Evolutionary conservation across 129 eudicot species (phyloP), one percentile per base, ranked within the genome.

Genomic region (Kitagawia praeruptora): DNA sequence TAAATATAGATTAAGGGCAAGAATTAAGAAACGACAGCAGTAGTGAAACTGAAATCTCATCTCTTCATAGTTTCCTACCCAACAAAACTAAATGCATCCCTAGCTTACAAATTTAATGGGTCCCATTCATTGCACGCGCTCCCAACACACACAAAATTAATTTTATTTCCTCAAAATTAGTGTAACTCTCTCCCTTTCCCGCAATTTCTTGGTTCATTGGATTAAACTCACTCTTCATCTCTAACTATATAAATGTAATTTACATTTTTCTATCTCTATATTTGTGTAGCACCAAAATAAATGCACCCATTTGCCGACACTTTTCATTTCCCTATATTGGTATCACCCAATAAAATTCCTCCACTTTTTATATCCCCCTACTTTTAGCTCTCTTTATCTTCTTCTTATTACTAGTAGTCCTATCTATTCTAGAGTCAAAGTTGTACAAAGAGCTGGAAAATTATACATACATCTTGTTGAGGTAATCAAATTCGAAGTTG

Each of bases 251-350:
- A 58, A 6, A 6, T 7, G 47, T 44, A 58, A 12, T 28, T 11
- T 0, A 61, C 25, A 53, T 21, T 61, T 8, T 58, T 25, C 23
- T 61, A 8, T 61, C 69, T 61, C 69, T 61, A 47, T 46, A 48
- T 47, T 10, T 31, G 27, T 1, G 15, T 61, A 2, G 69, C 69
- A 54, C 69, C 16, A 14, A 54, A 37, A 76, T 51, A 70, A 74
- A 44, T 61, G 37, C n/a, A 39, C 44, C 76, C 78, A 81, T 81
- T 85, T 85, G 92, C 90, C 90, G 95, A 86, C 95, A 88, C 90
- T 86, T 90, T 85, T 88, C 92, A 85, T 83, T 83, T 90, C 92
- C 90, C 90, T 64, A 84, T 84, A 73, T 81, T 67, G 39, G 42
- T 31, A 63, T 75, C 54, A 61, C 75, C 75, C 70, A 46, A 70